Evolutionary conservation across 441 rosid genomes (phyloP).

Genomic region (Brassica balearica): DNA sequence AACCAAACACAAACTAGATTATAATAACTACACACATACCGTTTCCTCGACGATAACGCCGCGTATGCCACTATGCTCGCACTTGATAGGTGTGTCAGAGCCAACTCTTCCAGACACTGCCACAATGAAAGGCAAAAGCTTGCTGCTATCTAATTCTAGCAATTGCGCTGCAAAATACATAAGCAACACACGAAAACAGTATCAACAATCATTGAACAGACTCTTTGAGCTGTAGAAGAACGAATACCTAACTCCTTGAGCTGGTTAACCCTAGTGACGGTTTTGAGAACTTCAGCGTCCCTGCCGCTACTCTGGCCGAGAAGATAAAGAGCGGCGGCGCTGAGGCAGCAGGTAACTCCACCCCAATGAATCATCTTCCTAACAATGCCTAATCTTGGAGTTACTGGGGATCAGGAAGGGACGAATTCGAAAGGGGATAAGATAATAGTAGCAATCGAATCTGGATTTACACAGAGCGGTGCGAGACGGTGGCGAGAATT

Average conservation of each 20-base stretch:
- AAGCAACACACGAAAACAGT: too few relatives aligned
- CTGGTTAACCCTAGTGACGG: slow-evolving; percentile 76
- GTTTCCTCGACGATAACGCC: slow-evolving; percentile 96
- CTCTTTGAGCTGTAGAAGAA: too few relatives aligned
- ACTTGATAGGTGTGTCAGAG: slow-evolving; percentile 83
- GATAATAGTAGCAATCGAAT: too few relatives aligned
- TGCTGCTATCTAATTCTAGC: slow-evolving; percentile 71
- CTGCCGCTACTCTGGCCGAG: slow-evolving; percentile 95
- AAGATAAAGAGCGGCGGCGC: slow-evolving; percentile 88
- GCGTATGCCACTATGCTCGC: slow-evolving; percentile 80
- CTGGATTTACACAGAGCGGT: too few relatives aligned
- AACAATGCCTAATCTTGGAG: not conserved
- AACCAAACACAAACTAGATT: slow-evolving; percentile 3
- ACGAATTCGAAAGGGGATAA: too few relatives aligned
- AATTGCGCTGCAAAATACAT: slow-evolving; percentile 54
- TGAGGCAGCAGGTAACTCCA: slow-evolving; percentile 82
- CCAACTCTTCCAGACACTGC: slow-evolving; percentile 91
- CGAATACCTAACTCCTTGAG: slow-evolving; percentile 73
- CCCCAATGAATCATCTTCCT: slow-evolving; percentile 75
- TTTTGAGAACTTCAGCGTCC: slow-evolving; percentile 77
- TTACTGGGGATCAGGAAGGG: not conserved
- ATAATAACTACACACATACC: slow-evolving; percentile 49
- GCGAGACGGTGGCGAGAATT: too few relatives aligned
- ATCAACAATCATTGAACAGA: slow-evolving; percentile 10
- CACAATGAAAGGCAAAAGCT: slow-evolving; percentile 79